A percentile compares a stretch with the other conserved stretches of the same genome.
Evolutionary conservation across 2,329 filamentous ascomycete genomes (phyloP).

Genomic region (Xylariaceae sp.): DNA sequence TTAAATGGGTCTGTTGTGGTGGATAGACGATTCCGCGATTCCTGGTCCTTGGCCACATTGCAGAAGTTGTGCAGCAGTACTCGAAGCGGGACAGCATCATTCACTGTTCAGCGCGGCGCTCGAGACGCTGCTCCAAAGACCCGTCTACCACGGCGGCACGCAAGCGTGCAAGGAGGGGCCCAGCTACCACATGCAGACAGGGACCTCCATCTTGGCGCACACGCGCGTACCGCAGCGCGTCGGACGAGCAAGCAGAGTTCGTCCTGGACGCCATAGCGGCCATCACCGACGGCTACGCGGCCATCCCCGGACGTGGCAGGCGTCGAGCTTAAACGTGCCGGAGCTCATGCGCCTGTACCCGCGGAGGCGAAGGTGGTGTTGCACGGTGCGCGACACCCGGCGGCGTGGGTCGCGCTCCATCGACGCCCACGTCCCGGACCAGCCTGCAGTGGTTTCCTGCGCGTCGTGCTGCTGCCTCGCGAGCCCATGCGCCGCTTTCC

Average conservation of each 20-base stretch:
- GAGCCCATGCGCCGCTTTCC: slow-evolving; percentile 13
- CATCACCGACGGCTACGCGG: slow-evolving; percentile 20
- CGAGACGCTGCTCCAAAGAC: slow-evolving; percentile 16
- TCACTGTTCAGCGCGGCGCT: slow-evolving; percentile 17
- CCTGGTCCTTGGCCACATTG: no score
- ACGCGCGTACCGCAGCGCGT: slow-evolving; percentile 8
- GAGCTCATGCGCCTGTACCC: slow-evolving; percentile 22
- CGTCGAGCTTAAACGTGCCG: slow-evolving; percentile 16
- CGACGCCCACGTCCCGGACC: slow-evolving; percentile 12
- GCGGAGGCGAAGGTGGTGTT: slow-evolving; percentile 23
- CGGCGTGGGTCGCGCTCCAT: slow-evolving; percentile 20
- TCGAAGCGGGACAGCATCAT: no score
- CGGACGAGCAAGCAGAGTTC: slow-evolving; percentile 6
- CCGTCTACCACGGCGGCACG: slow-evolving; percentile 17
- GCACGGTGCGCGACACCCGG: slow-evolving; percentile 18
- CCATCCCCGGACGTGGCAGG: slow-evolving; percentile 19
- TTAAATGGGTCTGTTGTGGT: no score
- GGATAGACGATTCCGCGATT: no score
- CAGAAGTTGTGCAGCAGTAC: no score
- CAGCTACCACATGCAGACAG: slow-evolving; percentile 13
- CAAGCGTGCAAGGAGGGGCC: slow-evolving; percentile 14
- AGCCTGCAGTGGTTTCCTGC: slow-evolving; percentile 11
- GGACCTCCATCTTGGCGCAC: slow-evolving; percentile 13
- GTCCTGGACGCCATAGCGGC: slow-evolving; percentile 7
- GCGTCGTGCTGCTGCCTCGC: slow-evolving; percentile 10